Evolutionary conservation across 768 basidiomycete species (phyloP).

Genomic region (Russula vinacea): DNA sequence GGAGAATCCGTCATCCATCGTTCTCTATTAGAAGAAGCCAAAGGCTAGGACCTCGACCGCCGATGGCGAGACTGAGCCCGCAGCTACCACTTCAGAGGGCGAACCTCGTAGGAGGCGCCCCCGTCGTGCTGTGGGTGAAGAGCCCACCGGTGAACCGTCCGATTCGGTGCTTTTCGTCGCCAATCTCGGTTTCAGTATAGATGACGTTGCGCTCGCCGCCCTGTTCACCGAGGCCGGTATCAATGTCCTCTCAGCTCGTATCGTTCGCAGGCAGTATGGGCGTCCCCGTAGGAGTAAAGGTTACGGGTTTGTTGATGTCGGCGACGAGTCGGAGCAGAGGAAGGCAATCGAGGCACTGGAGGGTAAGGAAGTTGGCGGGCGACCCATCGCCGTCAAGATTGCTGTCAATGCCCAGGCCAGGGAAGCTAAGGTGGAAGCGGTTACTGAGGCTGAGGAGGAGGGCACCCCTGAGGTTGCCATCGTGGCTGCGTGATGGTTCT

Average conservation of each 20-base stretch:
- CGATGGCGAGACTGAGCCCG: constrained; percentile 39
- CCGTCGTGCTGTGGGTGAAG: constrained; percentile 72
- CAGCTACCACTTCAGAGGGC: constrained; percentile 43
- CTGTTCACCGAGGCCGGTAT: constrained; percentile 88
- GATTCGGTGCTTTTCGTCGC: constrained; percentile 92
- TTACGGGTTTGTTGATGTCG: constrained; percentile 97
- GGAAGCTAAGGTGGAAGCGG: constrained; percentile 32
- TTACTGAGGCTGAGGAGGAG: constrained; percentile 23
- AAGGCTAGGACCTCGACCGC: constrained; percentile 38
- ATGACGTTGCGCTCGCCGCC: constrained; percentile 73
- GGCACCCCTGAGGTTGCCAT: constrained; percentile 27
- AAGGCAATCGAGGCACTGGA: constrained; percentile 86
- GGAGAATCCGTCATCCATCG: constrained; percentile 36
- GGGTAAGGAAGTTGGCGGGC: constrained; percentile 83
- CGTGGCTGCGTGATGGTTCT: constrained; percentile 26
- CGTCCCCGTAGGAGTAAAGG: constrained; percentile 88
- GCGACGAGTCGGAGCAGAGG: constrained; percentile 80
- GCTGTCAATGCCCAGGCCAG: constrained; percentile 81
- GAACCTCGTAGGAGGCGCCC: constrained; percentile 58
- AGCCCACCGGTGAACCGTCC: constrained; percentile 83
- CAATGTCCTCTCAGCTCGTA: constrained; percentile 78
- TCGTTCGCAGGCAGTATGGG: constrained; percentile 83
- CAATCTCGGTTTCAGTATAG: constrained; percentile 94
- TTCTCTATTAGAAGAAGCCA: constrained; percentile 53
- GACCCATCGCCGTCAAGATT: constrained; percentile 89